Percentiles rank a stretch among this genome's conserved stretches.
Conservation (phyloP, 805 yeast species). For the Ogataea degrootiae region DNA sequence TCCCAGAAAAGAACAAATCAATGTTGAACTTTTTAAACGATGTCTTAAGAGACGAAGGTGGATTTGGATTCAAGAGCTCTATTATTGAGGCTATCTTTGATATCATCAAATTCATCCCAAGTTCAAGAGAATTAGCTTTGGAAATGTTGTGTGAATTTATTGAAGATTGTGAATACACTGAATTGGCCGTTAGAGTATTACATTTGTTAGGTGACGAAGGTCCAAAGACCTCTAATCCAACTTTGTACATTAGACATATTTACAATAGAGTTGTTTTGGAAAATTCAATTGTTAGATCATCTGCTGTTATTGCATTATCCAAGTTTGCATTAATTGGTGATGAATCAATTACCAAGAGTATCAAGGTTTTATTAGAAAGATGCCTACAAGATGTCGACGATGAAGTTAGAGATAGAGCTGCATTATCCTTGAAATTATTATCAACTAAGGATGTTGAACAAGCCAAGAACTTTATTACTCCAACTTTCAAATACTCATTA, state of each 20-base stretch:
- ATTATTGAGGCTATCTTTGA: slow-evolving; percentile 93
- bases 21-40: slow-evolving; percentile 80
- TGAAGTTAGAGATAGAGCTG: slow-evolving; percentile 97
- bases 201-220: slow-evolving; percentile 94
- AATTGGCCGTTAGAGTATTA: slow-evolving; percentile 85
- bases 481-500: slow-evolving; percentile 67
- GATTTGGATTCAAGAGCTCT: slow-evolving; percentile 75
- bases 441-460: slow-evolving; percentile 33
- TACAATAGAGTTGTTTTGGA: slow-evolving; percentile 96
- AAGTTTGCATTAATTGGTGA: slow-evolving; percentile 84
- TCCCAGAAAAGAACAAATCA: slow-evolving; percentile 83
- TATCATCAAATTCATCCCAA: slow-evolving; percentile 80
- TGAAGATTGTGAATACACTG: slow-evolving; percentile 97
- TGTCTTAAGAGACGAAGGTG: slow-evolving; percentile 86
- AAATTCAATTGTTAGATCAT: slow-evolving; percentile 90
- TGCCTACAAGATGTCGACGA: slow-evolving; percentile 88
- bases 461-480: slow-evolving; percentile 53
- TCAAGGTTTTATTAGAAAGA: slow-evolving; percentile 71
- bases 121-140: slow-evolving; percentile 75
- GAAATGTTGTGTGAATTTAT: slow-evolving; percentile 92
- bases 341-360: slow-evolving; percentile 58
- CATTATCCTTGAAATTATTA: slow-evolving; percentile 71
- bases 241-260: slow-evolving; percentile 89
- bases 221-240: slow-evolving; percentile 79
- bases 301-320: slow-evolving; percentile 89